Conservation (phyloP, 176 grass and related monocot genomes). For the Zizania latifolia region DNA sequence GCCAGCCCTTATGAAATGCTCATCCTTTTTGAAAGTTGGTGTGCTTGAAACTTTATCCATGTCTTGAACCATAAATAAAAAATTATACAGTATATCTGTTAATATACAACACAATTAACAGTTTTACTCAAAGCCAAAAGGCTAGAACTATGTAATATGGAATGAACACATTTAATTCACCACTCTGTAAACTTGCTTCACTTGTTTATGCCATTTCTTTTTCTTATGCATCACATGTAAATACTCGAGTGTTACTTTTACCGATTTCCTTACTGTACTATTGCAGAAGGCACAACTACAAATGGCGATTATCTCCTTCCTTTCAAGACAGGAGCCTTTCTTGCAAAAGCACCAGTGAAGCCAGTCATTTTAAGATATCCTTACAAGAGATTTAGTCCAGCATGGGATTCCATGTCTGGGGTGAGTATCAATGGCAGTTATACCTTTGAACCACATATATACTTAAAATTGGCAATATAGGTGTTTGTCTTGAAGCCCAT, state of each 20-base stretch:
- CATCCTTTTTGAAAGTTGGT: not conserved
- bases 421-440: constrained; percentile 42
- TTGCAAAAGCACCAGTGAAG: constrained; percentile 73
- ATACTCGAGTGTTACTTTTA: not conserved
- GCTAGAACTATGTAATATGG: not conserved
- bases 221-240: not conserved
- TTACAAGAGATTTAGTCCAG: constrained; percentile 86
- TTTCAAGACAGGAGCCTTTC: constrained; percentile 90
- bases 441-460: not conserved
- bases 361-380: constrained; percentile 94
- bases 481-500: not conserved
- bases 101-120: not conserved
- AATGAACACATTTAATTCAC: not conserved
- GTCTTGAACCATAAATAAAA: not conserved
- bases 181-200: not conserved
- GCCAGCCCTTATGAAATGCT: not conserved
- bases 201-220: not conserved
- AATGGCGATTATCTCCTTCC: constrained; percentile 95
- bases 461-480: not conserved
- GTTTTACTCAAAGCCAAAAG: not conserved
- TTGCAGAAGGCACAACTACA: constrained; percentile 92
- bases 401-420: constrained; percentile 92
- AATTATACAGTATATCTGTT: not conserved
- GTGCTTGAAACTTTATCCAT: not conserved
- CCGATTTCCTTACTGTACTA: not conserved